Evolutionary conservation across 768 basidiomycete species (phyloP), one percentile per base, ranked within the genome.

Genomic region (Cystofilobasidium capitatum): DNA sequence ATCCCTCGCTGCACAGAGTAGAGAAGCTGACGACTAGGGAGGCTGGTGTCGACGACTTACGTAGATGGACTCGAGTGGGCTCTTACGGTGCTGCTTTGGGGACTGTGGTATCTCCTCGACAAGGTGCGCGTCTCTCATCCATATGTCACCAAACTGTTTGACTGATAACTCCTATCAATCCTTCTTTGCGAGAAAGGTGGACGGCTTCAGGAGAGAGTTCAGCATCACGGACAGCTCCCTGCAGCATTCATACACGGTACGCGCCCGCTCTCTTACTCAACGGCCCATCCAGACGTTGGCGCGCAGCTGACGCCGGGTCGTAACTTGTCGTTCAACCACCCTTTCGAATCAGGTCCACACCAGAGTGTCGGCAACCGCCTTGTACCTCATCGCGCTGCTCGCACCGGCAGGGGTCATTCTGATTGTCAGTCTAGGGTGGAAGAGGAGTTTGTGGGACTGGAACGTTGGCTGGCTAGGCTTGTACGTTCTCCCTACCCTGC

Each of bases 151-250:
- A 6, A n/a, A n/a, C 45, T 9, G 10, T 8, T 20, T n/a, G 9
- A 49, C 20, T 49, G 20, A 6, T 16, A 42, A 16, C 9, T 22
- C 20, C 45, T 16, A 24, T 49, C 45, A 49, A 49, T 39, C 14
- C 31, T 40, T 54, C 45, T 13, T 39, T 14, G 20, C 14, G 39
- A 5, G n/a, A 7, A n/a, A 64, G 64, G 40, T 64, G 16, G 40
- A 64, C 40, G 64, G 64, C 1, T 64, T 42, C 26, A 36, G 64
- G 12, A 24, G 64, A n/a, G 37, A 26, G n/a, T 64, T 64, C 54
- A 39, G 44, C 39, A 55, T 64, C 64, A 64, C 26, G 9, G 66
- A 67, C 37, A 42, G 51, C 26, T 61, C 59, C 7, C 31, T 67
- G 12, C 58, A 61, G 9, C 66, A 67, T 29, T 37, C 45, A 16